Evolutionary conservation across 331 rosid genomes (phyloP).

Genomic region (Malus hybrid): DNA sequence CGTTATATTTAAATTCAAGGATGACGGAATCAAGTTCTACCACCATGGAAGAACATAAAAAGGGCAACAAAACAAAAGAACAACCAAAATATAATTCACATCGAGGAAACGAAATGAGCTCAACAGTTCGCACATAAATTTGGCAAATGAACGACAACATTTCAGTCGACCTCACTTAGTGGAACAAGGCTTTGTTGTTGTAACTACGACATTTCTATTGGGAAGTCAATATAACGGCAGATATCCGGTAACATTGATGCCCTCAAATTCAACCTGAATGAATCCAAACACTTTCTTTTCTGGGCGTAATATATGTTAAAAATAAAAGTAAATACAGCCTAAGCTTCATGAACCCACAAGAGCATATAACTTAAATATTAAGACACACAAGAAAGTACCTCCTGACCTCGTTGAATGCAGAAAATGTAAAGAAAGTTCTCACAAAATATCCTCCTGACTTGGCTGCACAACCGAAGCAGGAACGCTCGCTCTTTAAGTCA

Average conservation of each 20-base stretch:
- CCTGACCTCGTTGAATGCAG: slow-evolving; percentile 4
- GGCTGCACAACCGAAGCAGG: slow-evolving; percentile 27
- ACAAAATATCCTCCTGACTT: slow-evolving; percentile 28
- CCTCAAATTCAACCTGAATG: background rate
- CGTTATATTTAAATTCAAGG: too few species aligned
- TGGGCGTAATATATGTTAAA: background rate
- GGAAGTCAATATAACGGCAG: background rate
- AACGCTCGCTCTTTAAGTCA: slow-evolving; percentile 22
- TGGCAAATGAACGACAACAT: background rate
- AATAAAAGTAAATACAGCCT: slow-evolving; percentile 2
- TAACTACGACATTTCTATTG: background rate
- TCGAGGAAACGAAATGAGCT: background rate
- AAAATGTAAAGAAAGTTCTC: background rate
- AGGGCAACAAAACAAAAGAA: too few species aligned
- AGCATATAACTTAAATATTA: background rate
- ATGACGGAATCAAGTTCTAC: too few species aligned
- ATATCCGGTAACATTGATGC: background rate
- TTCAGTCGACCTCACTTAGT: too few species aligned
- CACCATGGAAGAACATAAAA: too few species aligned
- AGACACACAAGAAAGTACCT: background rate
- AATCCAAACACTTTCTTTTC: background rate
- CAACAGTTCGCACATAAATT: background rate
- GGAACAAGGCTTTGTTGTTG: too few species aligned
- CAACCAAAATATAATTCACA: too few species aligned
- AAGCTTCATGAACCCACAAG: background rate